These are phyloP conservation scores for Cercospora sesami DNA, from an alignment of 2,329 filamentous ascomycete species.

Conservation along the genomic window DNA sequence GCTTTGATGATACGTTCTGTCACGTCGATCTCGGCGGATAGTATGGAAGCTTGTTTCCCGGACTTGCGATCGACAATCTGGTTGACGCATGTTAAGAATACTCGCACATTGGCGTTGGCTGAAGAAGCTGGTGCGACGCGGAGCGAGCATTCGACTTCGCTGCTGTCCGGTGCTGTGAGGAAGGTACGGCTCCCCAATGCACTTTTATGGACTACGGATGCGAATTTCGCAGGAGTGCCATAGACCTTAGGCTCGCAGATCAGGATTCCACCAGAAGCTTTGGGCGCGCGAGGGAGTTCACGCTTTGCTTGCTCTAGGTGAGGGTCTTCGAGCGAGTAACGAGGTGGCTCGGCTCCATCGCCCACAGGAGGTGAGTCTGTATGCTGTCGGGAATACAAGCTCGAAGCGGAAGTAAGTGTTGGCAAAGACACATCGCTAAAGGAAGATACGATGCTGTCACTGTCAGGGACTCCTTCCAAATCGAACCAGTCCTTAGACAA, in stretches of 20 bases:
- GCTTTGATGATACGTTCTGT: constrained; percentile 31
- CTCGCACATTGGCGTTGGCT: constrained; percentile 14
- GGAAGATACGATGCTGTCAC: constrained; percentile 23
- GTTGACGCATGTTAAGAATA: constrained; percentile 35
- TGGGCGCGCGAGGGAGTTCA: neutral
- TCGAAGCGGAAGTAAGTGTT: constrained; percentile 25
- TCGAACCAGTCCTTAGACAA: constrained; percentile 33
- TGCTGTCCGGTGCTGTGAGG: constrained; percentile 34
- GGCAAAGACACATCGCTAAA: constrained; percentile 25
- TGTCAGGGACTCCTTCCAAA: constrained; percentile 26
- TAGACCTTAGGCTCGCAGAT: constrained; percentile 33
- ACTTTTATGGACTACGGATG: constrained; percentile 28
- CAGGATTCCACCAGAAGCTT: constrained; percentile 29
- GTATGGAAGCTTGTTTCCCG: constrained; percentile 28
- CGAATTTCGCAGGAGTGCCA: constrained; percentile 34
- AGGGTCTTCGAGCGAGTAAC: constrained; percentile 19
- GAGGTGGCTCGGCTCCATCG: constrained; percentile 13
- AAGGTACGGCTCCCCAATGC: constrained; percentile 33
- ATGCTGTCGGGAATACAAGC: constrained; percentile 23
- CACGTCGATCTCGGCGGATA: constrained; percentile 36
- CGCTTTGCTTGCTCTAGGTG: constrained; percentile 12
- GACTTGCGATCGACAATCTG: constrained; percentile 33
- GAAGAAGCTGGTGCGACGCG: constrained; percentile 28
- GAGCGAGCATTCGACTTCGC: constrained; percentile 31
- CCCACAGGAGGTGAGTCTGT: constrained; percentile 9